A percentile compares a stretch with the other conserved stretches of the same genome.
Evolutionary conservation across 495 filamentous ascomycete species (phyloP).

Genomic region (Niebla homalea): DNA sequence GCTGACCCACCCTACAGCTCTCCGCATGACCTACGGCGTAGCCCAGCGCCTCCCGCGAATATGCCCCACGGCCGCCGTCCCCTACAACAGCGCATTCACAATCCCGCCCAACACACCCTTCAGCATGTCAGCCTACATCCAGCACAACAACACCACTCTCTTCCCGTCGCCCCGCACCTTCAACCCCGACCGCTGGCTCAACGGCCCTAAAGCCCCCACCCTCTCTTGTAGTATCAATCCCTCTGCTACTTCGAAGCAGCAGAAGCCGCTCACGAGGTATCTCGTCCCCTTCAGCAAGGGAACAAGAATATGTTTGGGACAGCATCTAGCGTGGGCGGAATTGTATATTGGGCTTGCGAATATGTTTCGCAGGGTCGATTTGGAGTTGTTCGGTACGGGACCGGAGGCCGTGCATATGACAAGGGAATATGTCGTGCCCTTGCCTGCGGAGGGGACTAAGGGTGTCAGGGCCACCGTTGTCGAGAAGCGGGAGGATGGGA

Average conservation of each 20-base stretch:
- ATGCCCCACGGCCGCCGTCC: slow-evolving; percentile 23
- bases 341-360: slow-evolving; percentile 4
- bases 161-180: slow-evolving; percentile 12
- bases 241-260: slow-evolving; percentile 19
- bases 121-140: slow-evolving; percentile 21
- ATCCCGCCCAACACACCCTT: slow-evolving; percentile 27
- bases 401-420: too few relatives aligned
- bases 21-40: slow-evolving; percentile 18
- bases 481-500: too few relatives aligned
- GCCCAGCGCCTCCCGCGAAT: slow-evolving; percentile 25
- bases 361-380: slow-evolving; percentile 1
- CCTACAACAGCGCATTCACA: slow-evolving; percentile 27
- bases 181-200: slow-evolving; percentile 17
- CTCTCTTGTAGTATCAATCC: too few relatives aligned
- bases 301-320: slow-evolving; percentile 7
- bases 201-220: too few relatives aligned
- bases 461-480: too few relatives aligned
- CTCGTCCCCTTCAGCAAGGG: slow-evolving; percentile 6
- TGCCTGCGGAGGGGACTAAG: too few relatives aligned
- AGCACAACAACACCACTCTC: slow-evolving; percentile 2
- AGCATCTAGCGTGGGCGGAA: slow-evolving; percentile 8
- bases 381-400: too few relatives aligned
- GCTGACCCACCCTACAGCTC: too few relatives aligned
- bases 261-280: slow-evolving; percentile 10
- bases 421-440: too few relatives aligned